These are phyloP conservation scores for Thermothielavioides terrestris DNA, from an alignment of 495 filamentous ascomycete genomes.

Conservation along the genomic window DNA sequence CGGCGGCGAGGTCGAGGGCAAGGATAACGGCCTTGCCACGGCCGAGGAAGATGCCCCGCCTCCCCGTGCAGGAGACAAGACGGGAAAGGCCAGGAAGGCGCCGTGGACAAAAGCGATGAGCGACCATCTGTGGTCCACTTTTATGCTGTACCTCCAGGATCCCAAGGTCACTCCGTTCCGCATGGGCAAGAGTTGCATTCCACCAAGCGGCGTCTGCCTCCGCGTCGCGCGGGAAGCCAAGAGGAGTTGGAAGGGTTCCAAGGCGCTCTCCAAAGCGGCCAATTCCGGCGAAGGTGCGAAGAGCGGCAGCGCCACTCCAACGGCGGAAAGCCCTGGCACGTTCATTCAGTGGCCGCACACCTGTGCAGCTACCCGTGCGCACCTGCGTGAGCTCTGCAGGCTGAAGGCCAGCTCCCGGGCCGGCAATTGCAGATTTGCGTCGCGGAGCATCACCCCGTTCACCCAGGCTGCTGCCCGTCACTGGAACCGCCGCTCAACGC, in stretches of 20 bases:
- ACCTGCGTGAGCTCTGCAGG: conserved; percentile 77
- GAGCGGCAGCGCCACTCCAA: conserved; percentile 63
- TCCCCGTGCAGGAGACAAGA: conserved; percentile 7
- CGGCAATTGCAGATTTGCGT: conserved; percentile 48
- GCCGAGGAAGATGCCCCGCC: conserved; percentile 4
- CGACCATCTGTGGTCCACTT: conserved; percentile 86
- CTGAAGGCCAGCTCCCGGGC: conserved; percentile 65
- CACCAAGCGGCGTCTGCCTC: conserved; percentile 80
- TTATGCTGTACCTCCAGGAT: conserved; percentile 78
- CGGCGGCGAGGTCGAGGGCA: conserved; percentile 26
- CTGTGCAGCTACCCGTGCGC: conserved; percentile 65
- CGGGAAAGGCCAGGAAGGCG: conserved; percentile 33
- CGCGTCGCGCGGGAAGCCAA: conserved; percentile 81
- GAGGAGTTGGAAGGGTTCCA: conserved; percentile 68
- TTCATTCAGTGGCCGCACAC: conserved; percentile 71
- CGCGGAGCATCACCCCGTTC: conserved; percentile 67
- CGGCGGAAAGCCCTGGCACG: conserved; percentile 33
- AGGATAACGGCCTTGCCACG: conserved; percentile 18
- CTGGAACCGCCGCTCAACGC: conserved; percentile 34
- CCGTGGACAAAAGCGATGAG: conserved; percentile 87
- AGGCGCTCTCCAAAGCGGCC: conserved; percentile 25
- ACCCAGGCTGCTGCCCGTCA: conserved; percentile 43
- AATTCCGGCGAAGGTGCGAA: conserved; percentile 22
- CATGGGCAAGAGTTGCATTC: conserved; percentile 74
- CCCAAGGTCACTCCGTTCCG: conserved; percentile 92